Conservation (phyloP, 108 stramenopile species). For the Nitzschia inconspicua region DNA sequence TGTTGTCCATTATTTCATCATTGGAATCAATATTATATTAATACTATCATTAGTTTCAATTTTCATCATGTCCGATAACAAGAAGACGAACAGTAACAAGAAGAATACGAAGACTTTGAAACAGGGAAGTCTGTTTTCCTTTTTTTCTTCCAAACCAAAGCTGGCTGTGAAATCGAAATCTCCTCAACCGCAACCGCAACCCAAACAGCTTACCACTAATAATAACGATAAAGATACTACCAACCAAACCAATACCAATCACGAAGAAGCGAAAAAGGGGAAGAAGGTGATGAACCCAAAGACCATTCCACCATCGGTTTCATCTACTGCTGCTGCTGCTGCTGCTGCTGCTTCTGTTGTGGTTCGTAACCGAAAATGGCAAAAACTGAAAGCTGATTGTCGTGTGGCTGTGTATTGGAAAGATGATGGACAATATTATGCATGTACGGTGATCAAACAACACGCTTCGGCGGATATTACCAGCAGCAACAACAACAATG, state of each 20-base stretch:
- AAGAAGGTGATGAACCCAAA: too few relatives aligned
- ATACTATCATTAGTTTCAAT: too few relatives aligned
- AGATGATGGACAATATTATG: constrained; percentile 57
- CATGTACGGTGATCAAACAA: constrained; percentile 27
- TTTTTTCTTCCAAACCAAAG: too few relatives aligned
- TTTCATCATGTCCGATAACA: too few relatives aligned
- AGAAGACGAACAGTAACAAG: background rate
- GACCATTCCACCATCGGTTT: background rate
- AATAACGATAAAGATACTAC: background rate
- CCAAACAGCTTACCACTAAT: background rate
- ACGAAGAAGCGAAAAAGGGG: too few relatives aligned
- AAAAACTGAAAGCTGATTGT: constrained; percentile 39
- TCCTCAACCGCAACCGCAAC: constrained; percentile 1
- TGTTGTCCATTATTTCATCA: too few relatives aligned
- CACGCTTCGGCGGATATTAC: constrained; percentile 4
- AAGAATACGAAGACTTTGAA: constrained; percentile 22
- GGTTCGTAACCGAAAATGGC: constrained; percentile 2
- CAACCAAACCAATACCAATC: background rate
- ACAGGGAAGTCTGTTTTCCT: constrained; percentile 62
- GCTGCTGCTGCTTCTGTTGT: background rate
- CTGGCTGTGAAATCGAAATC: constrained; percentile 39
- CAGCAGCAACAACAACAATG: background rate
- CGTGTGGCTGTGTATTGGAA: constrained; percentile 55
- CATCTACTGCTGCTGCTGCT: constrained; percentile 5
- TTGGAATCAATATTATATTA: too few relatives aligned